Conservation (phyloP, 208 protist species). For the Trypanosomatidae sp. region DNA sequence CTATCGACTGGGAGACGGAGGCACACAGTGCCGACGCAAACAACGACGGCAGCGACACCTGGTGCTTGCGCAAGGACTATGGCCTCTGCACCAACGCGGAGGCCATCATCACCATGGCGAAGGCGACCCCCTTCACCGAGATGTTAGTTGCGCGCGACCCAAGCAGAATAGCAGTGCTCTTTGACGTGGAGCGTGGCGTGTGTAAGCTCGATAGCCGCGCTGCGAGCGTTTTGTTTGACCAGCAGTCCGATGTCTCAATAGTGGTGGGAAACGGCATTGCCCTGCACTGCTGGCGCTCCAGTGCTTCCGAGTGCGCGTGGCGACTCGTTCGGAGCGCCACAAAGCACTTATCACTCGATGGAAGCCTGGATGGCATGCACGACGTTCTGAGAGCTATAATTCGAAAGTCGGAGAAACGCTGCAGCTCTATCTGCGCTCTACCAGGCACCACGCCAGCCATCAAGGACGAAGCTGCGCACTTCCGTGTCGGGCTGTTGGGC, state of each 20-base stretch:
- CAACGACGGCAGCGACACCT: constrained; percentile 62
- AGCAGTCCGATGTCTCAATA: constrained; percentile 47
- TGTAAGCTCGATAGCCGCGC: constrained; percentile 12
- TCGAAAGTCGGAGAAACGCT: constrained; percentile 33
- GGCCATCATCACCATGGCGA: constrained; percentile 61
- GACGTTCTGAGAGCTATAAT: constrained; percentile 18
- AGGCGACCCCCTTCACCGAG: constrained; percentile 31
- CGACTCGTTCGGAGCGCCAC: constrained; percentile 33
- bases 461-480: constrained; percentile 44
- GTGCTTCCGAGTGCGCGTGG: constrained; percentile 39
- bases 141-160: constrained; percentile 67
- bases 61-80: constrained; percentile 74
- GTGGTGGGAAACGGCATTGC: constrained; percentile 54
- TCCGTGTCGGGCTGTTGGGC: constrained; percentile 55
- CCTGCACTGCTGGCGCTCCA: constrained; percentile 59
- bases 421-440: constrained; percentile 29
- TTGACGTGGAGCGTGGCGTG: constrained; percentile 61
- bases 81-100: constrained; percentile 58
- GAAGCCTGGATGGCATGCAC: constrained; percentile 20
- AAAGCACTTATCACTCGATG: constrained; percentile 8
- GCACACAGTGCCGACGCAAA: constrained; percentile 65
- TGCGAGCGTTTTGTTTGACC: constrained; percentile 36
- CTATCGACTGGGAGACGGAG: constrained; percentile 59
- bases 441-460: constrained; percentile 75
- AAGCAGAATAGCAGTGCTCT: constrained; percentile 55